A percentile compares a stretch with the other conserved stretches of the same genome.
phyloP scores from a whole-genome alignment of 2,329 filamentous ascomycete species.

The Bipolaris zeicola region DNA sequence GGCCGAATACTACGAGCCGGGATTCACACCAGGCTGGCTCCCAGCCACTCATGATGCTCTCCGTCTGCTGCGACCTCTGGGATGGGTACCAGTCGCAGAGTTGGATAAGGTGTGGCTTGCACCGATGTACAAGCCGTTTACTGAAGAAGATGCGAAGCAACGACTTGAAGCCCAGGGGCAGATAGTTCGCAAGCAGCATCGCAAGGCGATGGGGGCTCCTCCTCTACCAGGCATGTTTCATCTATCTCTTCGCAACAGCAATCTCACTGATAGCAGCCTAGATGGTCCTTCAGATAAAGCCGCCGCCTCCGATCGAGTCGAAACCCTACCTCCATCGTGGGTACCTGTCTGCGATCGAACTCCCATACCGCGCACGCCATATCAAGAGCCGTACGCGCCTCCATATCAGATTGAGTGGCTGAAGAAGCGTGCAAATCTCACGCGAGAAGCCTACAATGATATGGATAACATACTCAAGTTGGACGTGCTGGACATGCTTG shows the following conservation, averaged over 20 bases:
- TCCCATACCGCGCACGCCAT: too few relatives aligned
- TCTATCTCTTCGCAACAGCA: background rate
- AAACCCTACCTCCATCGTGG: too few relatives aligned
- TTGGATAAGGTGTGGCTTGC: slow-evolving; percentile 8
- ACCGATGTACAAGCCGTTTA: slow-evolving; percentile 10
- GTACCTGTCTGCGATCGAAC: too few relatives aligned
- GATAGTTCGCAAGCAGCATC: background rate
- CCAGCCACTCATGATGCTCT: slow-evolving; percentile 8
- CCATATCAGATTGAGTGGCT: background rate
- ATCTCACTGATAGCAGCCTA: background rate
- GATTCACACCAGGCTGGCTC: background rate
- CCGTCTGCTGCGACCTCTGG: slow-evolving; percentile 2
- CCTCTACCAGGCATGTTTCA: background rate
- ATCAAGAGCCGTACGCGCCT: background rate
- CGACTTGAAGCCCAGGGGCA: background rate
- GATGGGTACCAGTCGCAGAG: background rate
- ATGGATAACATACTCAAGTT: background rate
- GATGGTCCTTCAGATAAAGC: background rate
- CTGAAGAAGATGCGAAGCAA: slow-evolving; percentile 8
- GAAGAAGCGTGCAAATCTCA: background rate
- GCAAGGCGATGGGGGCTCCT: background rate
- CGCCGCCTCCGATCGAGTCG: too few relatives aligned
- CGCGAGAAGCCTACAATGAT: background rate
- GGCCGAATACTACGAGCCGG: background rate
- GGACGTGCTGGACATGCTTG: background rate